A percentile compares a stretch with the other conserved stretches of the same genome.
Conservation (phyloP, 2,329 filamentous ascomycete genomes). For the Paracoccidioides lutzii region DNA sequence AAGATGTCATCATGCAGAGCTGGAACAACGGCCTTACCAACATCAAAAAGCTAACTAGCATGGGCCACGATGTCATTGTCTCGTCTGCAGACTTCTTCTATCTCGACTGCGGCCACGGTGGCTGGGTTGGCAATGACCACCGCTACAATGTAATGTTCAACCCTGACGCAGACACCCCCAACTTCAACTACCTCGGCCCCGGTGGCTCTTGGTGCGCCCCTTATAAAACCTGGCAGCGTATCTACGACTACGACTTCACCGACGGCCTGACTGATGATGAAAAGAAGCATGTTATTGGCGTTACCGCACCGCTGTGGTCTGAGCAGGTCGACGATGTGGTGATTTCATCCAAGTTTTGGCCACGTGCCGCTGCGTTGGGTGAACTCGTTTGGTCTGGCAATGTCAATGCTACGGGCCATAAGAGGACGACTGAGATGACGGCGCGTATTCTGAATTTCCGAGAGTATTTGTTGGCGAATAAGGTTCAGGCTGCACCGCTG, state of each 20-base stretch:
- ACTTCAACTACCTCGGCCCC: conserved; percentile 43
- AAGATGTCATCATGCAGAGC: conserved; percentile 40
- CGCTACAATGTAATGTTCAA: conserved; percentile 44
- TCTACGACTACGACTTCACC: conserved; percentile 47
- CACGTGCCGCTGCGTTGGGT: conserved; percentile 43
- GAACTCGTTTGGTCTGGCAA: conserved; percentile 47
- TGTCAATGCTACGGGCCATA: conserved; percentile 35
- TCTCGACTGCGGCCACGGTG: conserved; percentile 44
- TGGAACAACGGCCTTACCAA: conserved; percentile 43
- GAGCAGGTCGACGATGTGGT: conserved; percentile 44
- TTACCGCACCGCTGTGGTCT: conserved; percentile 40
- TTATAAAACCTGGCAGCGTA: conserved; percentile 49
- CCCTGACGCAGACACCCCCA: conserved; percentile 33
- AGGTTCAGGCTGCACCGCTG: conserved; percentile 38
- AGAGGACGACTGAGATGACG: conserved; percentile 41
- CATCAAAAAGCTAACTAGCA: conserved; percentile 38
- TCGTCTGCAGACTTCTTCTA: conserved; percentile 45
- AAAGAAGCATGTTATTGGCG: conserved; percentile 40
- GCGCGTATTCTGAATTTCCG: conserved; percentile 47
- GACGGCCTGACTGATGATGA: conserved; percentile 35
- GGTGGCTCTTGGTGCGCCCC: conserved; percentile 47
- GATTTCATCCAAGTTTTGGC: conserved; percentile 42
- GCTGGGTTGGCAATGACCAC: conserved; percentile 42
- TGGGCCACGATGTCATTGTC: conserved; percentile 44
- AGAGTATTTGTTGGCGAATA: conserved; percentile 45